These are phyloP conservation scores for Hawksworthiomyces lignivorus DNA, from an alignment of 2,329 filamentous ascomycete genomes.

Conservation along the genomic window DNA sequence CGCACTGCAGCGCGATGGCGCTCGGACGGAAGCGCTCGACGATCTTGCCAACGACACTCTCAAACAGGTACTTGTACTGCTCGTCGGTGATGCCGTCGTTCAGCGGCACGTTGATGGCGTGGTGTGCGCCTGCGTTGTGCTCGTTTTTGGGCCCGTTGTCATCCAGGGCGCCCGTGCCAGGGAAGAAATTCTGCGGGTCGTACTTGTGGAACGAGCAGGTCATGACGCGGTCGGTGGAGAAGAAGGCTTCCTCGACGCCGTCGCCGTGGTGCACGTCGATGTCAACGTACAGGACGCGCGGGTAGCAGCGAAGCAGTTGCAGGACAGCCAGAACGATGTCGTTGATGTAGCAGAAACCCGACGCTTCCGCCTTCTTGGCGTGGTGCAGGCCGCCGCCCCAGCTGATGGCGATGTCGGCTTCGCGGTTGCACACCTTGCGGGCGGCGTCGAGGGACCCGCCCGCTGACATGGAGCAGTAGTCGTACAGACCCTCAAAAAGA, in stretches of 20 bases:
- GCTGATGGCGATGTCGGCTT: conserved; percentile 93
- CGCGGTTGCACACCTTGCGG: conserved; percentile 73
- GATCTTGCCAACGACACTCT: conserved; percentile 68
- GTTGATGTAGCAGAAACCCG: conserved; percentile 98
- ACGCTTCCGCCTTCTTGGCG: conserved; percentile 88
- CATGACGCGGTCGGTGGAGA: conserved; percentile 75
- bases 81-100: conserved; percentile 87
- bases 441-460: conserved; percentile 88
- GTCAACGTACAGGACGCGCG: conserved; percentile 87
- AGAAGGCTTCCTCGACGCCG: conserved; percentile 79
- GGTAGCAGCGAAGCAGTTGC: conserved; percentile 72
- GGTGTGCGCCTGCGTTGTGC: conserved; percentile 79
- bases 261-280: conserved; percentile 85
- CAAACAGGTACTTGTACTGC: conserved; percentile 81
- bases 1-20: conserved; percentile 91
- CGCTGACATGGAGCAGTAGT: conserved; percentile 90
- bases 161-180: conserved; percentile 79
- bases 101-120: conserved; percentile 83
- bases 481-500: conserved; percentile 89
- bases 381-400: conserved; percentile 97
- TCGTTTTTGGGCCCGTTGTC: conserved; percentile 78
- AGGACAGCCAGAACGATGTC: conserved; percentile 94
- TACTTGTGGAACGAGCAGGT: conserved; percentile 97
- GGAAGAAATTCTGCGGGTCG: conserved; percentile 76
- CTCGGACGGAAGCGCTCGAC: conserved; percentile 79